These are phyloP conservation scores for Blastocystis sp. DNA, from an alignment of 352 stramenopile species.

Conservation along the genomic window DNA sequence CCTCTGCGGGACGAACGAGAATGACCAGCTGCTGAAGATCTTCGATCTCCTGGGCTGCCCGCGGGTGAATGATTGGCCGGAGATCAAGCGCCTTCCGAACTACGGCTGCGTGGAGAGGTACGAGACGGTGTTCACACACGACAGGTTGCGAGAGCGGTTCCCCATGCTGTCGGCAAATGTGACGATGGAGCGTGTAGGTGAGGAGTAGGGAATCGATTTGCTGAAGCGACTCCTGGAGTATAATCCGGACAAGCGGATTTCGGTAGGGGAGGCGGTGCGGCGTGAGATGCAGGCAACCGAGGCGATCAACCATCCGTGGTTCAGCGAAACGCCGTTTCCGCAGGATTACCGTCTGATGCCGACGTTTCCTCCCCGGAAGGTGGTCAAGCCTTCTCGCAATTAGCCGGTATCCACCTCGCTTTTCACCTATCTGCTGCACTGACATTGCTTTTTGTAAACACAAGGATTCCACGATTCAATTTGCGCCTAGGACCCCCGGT, in stretches of 20 bases:
- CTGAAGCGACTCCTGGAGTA: constrained; percentile 60
- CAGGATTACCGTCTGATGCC: constrained; percentile 65
- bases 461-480: too few species aligned
- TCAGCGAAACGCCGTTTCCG: constrained; percentile 64
- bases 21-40: constrained; percentile 68
- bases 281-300: constrained; percentile 12
- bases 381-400: background rate
- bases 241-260: constrained; percentile 64
- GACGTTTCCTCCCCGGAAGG: constrained; percentile 68
- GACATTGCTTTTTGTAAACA: too few species aligned
- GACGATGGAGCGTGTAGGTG: background rate
- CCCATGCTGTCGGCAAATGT: constrained; percentile 45
- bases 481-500: too few species aligned
- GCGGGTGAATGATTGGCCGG: constrained; percentile 26
- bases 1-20: constrained; percentile 63
- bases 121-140: constrained; percentile 13
- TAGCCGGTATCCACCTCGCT: background rate
- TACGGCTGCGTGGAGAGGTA: constrained; percentile 39
- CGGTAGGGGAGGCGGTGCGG: background rate
- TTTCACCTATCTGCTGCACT: background rate
- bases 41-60: constrained; percentile 66
- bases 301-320: constrained; percentile 57
- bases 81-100: constrained; percentile 17
- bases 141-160: constrained; percentile 16
- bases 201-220: constrained; percentile 61